Conservation (phyloP, 257 asterid genomes). For the Phtheirospermum japonicum region DNA sequence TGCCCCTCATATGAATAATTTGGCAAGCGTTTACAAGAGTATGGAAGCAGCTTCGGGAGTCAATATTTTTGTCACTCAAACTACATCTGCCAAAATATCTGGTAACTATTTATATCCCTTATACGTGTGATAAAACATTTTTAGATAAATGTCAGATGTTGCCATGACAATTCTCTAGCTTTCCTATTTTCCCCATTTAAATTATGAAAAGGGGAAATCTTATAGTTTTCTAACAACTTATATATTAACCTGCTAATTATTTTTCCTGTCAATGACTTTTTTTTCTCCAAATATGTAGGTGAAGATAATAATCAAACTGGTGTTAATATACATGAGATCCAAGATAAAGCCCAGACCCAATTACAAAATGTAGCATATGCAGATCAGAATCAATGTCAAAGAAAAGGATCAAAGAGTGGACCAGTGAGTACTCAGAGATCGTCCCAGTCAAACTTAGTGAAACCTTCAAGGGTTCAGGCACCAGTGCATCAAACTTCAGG, state of each 20-base stretch:
- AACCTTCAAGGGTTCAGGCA: conserved; percentile 80
- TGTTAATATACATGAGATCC: no score
- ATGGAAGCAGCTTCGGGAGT: no score
- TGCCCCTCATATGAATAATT: conserved; percentile 94
- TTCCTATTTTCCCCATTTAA: not conserved
- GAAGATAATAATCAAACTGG: no score
- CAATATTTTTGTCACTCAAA: conserved; percentile 56
- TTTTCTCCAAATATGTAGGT: conserved; percentile 28
- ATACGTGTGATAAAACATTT: not conserved
- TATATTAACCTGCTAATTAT: not conserved
- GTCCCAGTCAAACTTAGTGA: conserved; percentile 30
- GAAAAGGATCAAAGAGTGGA: conserved; percentile 39
- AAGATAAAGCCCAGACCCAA: no score
- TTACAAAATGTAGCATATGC: no score
- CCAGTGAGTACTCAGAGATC: conserved; percentile 26
- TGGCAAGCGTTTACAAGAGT: conserved; percentile 81
- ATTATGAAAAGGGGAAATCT: not conserved
- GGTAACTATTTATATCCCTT: conserved; percentile 38
- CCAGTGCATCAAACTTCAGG: conserved; percentile 44
- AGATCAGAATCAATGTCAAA: no score
- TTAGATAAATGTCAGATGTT: no score
- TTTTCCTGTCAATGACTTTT: conserved; percentile 16
- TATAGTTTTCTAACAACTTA: not conserved
- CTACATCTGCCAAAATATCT: conserved; percentile 40
- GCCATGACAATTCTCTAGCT: not conserved